Evolutionary conservation across 129 eudicot species (phyloP), one percentile per base, ranked within the genome.

Genomic region (Flaveria sonorensis): DNA sequence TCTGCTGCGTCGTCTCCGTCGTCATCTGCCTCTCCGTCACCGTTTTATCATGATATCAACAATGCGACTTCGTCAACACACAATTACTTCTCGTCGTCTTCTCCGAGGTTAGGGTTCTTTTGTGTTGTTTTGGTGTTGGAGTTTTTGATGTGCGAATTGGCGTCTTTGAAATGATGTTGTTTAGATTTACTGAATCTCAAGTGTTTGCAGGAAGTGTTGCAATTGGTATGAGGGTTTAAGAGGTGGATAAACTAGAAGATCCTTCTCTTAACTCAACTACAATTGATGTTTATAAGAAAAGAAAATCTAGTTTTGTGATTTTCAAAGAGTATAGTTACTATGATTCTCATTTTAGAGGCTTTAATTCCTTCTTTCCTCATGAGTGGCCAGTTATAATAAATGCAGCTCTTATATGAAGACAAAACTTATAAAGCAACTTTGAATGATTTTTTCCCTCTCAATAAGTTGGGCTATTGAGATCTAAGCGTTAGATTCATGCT

Each of bases 1-100:
- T 73, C 91, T 21, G 13, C 82, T 10, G 56, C 72, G 1, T 59
- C 85, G 2, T 74, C 91, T 51, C 70, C 83, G 1, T 32, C 96
- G n/a, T 53, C 96, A 62, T 79, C 96, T 23, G 77, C 92, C 14
- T 76, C 97, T 4, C 68, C 79, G 2, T 73, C 84, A 43, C 84
- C 84, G 60, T 73, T 64, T 30, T 79, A 70, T 36, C 73, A 82
- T 43, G 91, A 50, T 59, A 72, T 66, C 73, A 68, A 80, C 78
- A 59, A 68, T 80, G 67, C 83, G 30, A 85, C 65, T 53, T 77
- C 83, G 23, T 79, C 90, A 30, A 18, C 86, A 7, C 70, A 7
- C 14, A 86, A 76, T 18, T 86, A 84, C 82, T 78, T 77, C 69
- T 50, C 82, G 32, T 84, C 86, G 0, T 84, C 86, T 46, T 83